Evolutionary conservation across 768 basidiomycete species (phyloP).

Genomic region (Mycena albidolilacea): DNA sequence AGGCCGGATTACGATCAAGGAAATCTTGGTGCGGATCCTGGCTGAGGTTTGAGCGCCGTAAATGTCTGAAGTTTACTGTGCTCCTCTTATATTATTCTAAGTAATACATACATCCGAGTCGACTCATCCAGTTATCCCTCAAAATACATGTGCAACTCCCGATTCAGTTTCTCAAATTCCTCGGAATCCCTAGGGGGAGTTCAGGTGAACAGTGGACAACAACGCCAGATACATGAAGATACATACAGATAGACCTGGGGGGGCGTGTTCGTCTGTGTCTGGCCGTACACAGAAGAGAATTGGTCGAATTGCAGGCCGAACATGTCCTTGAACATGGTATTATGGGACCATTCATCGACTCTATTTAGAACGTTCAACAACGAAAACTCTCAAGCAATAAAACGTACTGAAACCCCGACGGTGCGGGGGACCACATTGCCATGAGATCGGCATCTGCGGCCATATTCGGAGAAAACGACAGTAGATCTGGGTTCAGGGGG

Average conservation of each 20-base stretch:
- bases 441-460: slow-evolving; percentile 3
- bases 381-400: not conserved
- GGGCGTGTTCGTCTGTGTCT: not conserved
- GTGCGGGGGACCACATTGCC: slow-evolving; percentile 25
- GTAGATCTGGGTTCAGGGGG: not conserved
- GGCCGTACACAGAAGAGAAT: not conserved
- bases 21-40: slow-evolving; percentile 73
- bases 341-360: slow-evolving; percentile 36
- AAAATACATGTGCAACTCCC: too few species aligned
- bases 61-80: too few species aligned
- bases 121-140: too few species aligned
- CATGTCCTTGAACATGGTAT: not conserved
- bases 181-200: too few species aligned
- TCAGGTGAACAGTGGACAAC: too few species aligned
- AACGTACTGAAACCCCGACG: slow-evolving; percentile 22
- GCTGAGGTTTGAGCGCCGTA: slow-evolving; percentile 57
- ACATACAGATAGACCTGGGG: too few species aligned
- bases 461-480: not conserved
- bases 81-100: too few species aligned
- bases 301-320: slow-evolving; percentile 6
- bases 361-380: slow-evolving; percentile 6
- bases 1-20: slow-evolving; percentile 68
- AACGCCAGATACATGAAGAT: too few species aligned
- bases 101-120: too few species aligned
- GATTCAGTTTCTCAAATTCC: too few species aligned